phyloP scores from a whole-genome alignment of 1,284 basidiomycete species.

The Pseudozyma thailandica region DNA sequence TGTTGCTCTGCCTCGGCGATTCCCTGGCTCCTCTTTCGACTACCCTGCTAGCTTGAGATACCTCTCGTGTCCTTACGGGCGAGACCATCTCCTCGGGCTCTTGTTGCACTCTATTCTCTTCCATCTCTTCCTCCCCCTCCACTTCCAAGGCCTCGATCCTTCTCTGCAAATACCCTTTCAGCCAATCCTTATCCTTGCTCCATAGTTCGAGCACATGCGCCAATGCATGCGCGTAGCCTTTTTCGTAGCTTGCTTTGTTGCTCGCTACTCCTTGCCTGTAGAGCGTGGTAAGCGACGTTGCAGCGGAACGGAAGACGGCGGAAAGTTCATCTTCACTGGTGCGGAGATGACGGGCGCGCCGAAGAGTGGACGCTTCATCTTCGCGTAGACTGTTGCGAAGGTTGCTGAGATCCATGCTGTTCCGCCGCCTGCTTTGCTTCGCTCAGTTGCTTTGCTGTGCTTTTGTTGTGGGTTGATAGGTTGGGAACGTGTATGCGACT shows the following conservation, averaged over 20 bases:
- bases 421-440: neutral
- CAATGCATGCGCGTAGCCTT: constrained; percentile 44
- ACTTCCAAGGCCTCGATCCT: constrained; percentile 48
- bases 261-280: constrained; percentile 40
- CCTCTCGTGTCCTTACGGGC: too few species aligned
- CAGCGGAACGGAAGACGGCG: constrained; percentile 36
- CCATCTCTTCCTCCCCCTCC: constrained; percentile 31
- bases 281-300: constrained; percentile 39
- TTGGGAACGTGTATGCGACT: neutral
- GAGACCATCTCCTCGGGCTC: neutral
- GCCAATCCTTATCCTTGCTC: constrained; percentile 40
- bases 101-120: constrained; percentile 3
- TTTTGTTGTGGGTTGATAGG: neutral
- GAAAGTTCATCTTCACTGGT: constrained; percentile 39
- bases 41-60: too few species aligned
- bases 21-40: too few species aligned
- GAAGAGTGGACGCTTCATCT: constrained; percentile 23
- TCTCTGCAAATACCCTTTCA: constrained; percentile 48
- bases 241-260: constrained; percentile 35
- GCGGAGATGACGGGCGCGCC: constrained; percentile 26
- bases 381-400: constrained; percentile 33
- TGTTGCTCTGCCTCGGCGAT: neutral
- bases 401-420: constrained; percentile 39
- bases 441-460: neutral
- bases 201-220: constrained; percentile 49